Evolutionary conservation across 2,329 filamentous ascomycete species (phyloP).

Genomic region (Cryphonectria naterciae): DNA sequence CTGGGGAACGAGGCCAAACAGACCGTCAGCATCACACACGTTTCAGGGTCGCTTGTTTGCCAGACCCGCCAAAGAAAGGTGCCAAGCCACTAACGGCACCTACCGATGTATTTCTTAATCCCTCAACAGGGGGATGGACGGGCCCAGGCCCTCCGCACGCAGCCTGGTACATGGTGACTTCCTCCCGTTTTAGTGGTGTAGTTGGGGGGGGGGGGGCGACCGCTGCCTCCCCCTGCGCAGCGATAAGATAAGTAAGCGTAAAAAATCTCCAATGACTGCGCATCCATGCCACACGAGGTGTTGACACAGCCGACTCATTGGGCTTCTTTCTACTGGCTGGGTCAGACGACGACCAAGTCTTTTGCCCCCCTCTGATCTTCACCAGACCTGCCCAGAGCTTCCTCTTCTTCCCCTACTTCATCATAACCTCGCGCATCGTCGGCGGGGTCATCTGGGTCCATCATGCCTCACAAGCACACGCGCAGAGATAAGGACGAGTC

Average conservation of each 20-base stretch:
- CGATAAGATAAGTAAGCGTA: not conserved
- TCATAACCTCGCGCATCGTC: not conserved
- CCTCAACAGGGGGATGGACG: not conserved
- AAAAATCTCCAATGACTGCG: conserved; percentile 9
- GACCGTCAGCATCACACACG: conserved; percentile 10
- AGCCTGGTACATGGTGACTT: not conserved
- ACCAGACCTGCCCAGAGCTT: not conserved
- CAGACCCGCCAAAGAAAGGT: not conserved
- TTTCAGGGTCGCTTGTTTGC: not conserved
- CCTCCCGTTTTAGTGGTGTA: not conserved
- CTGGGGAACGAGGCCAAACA: conserved; percentile 6
- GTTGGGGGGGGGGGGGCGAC: too few relatives aligned
- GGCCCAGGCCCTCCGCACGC: not conserved
- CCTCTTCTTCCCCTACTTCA: not conserved
- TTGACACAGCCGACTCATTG: not conserved
- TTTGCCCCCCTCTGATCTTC: not conserved
- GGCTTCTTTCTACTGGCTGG: not conserved
- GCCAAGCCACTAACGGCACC: conserved; percentile 10
- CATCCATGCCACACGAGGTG: not conserved
- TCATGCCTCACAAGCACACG: conserved; percentile 89
- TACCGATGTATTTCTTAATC: not conserved
- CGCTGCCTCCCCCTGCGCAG: not conserved
- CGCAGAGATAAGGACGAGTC: conserved; percentile 61
- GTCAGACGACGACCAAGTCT: not conserved
- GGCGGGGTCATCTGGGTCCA: conserved; percentile 28